A percentile compares a stretch with the other conserved stretches of the same genome.
Conservation (phyloP, 2,329 filamentous ascomycete genomes). For the Pseudohalonectria lignicola region DNA sequence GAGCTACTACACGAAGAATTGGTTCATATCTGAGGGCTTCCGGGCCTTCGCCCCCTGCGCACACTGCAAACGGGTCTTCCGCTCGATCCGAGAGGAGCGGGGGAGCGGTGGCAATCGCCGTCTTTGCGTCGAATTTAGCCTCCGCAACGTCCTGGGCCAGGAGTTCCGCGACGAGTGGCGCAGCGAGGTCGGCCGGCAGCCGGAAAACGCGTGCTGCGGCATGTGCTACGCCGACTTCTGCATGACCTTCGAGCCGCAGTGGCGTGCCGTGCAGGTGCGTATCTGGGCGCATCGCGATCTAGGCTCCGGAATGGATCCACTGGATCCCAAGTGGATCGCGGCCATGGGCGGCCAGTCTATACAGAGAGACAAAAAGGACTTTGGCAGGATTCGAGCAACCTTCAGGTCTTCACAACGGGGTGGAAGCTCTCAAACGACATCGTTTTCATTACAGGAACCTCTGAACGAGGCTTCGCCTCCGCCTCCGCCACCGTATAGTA, state of each 20-base stretch:
- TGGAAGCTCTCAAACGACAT: no score
- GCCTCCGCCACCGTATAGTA: no score
- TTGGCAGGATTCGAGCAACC: background rate
- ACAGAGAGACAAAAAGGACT: background rate
- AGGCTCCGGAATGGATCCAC: background rate
- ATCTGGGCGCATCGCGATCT: background rate
- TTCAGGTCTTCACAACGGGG: no score
- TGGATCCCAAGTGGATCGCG: background rate
- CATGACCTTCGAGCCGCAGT: conserved; percentile 18
- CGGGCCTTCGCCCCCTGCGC: background rate
- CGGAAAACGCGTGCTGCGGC: background rate
- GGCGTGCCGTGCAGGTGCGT: conserved; percentile 7
- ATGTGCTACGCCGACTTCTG: conserved; percentile 15
- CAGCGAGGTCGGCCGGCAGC: background rate
- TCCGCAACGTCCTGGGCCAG: background rate
- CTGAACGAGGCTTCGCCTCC: no score
- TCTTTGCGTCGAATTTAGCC: background rate
- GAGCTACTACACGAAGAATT: background rate
- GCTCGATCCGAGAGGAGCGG: background rate
- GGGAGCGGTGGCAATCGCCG: background rate
- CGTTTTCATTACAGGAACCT: no score
- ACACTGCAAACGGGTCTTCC: background rate
- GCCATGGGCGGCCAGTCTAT: background rate
- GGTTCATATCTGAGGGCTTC: background rate
- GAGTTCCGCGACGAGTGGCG: background rate